phyloP scores from a whole-genome alignment of 306 rosid genomes.

The Ormosia semicastrata region DNA sequence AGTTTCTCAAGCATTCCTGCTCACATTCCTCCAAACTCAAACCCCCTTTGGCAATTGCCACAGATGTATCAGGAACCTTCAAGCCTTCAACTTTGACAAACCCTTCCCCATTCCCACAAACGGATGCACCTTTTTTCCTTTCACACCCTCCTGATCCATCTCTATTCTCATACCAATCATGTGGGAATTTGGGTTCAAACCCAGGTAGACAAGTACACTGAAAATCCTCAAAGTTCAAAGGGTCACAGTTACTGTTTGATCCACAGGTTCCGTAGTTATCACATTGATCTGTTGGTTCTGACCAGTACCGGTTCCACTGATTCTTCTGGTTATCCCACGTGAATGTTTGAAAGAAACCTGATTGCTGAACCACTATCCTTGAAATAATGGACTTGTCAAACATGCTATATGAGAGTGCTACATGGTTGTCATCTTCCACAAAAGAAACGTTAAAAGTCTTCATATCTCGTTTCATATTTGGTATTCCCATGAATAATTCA shows the following conservation, averaged over 20 bases:
- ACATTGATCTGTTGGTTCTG: slow-evolving; percentile 44
- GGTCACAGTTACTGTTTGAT: slow-evolving; percentile 44
- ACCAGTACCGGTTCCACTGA: slow-evolving; percentile 46
- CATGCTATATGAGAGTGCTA: background rate
- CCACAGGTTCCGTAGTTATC: slow-evolving; percentile 58
- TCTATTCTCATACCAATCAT: slow-evolving; percentile 45
- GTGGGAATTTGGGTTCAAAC: slow-evolving; percentile 45
- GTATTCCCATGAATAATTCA: background rate
- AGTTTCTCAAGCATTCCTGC: slow-evolving; percentile 49
- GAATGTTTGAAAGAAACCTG: slow-evolving; percentile 28
- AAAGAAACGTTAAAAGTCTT: slow-evolving; percentile 9
- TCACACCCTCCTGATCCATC: slow-evolving; percentile 60
- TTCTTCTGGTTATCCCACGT: slow-evolving; percentile 38
- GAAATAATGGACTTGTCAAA: slow-evolving; percentile 19
- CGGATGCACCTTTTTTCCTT: slow-evolving; percentile 31
- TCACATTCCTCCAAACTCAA: slow-evolving; percentile 40
- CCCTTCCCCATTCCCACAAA: slow-evolving; percentile 66
- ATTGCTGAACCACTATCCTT: slow-evolving; percentile 23
- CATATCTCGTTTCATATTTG: slow-evolving; percentile 14
- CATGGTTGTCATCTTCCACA: slow-evolving; percentile 20
- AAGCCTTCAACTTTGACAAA: slow-evolving; percentile 46
- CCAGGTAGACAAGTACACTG: slow-evolving; percentile 59
- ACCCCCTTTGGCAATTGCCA: slow-evolving; percentile 20
- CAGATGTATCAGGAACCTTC: slow-evolving; percentile 57
- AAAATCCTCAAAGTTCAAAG: slow-evolving; percentile 29